Evolutionary conservation across 371 early-diverging fungal genomes (phyloP).

Genomic region (Mortierella sp.): DNA sequence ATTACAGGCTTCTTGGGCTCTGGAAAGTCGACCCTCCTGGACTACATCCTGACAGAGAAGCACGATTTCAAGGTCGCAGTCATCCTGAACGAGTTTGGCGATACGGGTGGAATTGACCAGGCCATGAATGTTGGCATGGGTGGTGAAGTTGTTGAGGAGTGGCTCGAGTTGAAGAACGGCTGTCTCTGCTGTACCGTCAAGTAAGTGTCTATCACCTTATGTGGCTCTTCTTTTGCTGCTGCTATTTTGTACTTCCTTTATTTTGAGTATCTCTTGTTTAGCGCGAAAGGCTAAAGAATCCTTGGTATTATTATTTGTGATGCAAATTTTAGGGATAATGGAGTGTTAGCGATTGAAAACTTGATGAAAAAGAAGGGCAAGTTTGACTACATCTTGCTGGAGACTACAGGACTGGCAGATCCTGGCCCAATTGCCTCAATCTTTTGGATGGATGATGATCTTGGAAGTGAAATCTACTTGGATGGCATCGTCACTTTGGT

Average conservation of each 20-base stretch:
- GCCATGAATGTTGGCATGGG: slow-evolving; percentile 85
- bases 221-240: not conserved
- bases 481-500: slow-evolving; percentile 97
- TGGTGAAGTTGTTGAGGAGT: slow-evolving; percentile 93
- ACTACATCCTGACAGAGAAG: slow-evolving; percentile 89
- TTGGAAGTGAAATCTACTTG: slow-evolving; percentile 89
- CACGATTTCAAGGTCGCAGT: slow-evolving; percentile 97
- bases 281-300: not conserved
- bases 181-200: slow-evolving; percentile 98
- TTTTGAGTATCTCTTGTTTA: not conserved
- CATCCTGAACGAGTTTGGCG: slow-evolving; percentile 92
- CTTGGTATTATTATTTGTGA: slow-evolving; percentile 6
- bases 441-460: slow-evolving; percentile 97
- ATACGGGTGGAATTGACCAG: slow-evolving; percentile 95
- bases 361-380: slow-evolving; percentile 91
- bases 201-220: slow-evolving; percentile 59
- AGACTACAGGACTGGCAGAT: slow-evolving; percentile 85
- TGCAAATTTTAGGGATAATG: slow-evolving; percentile 79
- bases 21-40: slow-evolving; percentile 96
- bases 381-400: slow-evolving; percentile 96
- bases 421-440: slow-evolving; percentile 92
- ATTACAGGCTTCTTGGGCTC: slow-evolving; percentile 86
- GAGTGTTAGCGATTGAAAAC: slow-evolving; percentile 95
- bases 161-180: slow-evolving; percentile 97
- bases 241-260: not conserved